phyloP scores from a whole-genome alignment of 805 yeast genomes.

The Zygoascus ofunaensis region DNA sequence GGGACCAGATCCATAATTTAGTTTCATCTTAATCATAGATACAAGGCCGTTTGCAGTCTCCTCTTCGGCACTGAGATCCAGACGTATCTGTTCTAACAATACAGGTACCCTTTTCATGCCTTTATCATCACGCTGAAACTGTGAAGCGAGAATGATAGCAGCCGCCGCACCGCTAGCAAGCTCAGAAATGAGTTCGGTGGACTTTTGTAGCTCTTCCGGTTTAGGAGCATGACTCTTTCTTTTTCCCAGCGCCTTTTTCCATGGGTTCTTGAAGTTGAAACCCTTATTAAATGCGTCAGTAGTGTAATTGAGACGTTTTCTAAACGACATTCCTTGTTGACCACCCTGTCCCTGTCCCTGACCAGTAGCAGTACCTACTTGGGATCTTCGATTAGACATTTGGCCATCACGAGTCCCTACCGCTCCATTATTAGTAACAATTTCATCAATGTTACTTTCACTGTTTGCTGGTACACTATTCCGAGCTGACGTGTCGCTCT shows the following conservation, averaged over 20 bases:
- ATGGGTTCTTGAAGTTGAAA: constrained; percentile 13
- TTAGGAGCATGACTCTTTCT: constrained; percentile 8
- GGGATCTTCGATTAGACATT: not conserved
- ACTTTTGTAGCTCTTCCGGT: constrained; percentile 22
- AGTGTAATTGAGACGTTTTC: constrained; percentile 13
- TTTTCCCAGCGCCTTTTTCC: constrained; percentile 6
- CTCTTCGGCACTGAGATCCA: constrained; percentile 38
- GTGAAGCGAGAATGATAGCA: constrained; percentile 56
- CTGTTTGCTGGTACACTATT: not conserved
- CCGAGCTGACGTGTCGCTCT: not conserved
- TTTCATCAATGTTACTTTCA: not conserved
- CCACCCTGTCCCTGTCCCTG: no score
- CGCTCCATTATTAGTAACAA: not conserved
- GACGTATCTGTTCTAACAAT: constrained; percentile 60
- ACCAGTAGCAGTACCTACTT: not conserved
- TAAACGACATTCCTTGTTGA: not conserved
- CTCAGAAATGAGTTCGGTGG: constrained; percentile 37
- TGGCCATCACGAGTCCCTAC: not conserved
- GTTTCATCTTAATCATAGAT: constrained; percentile 50
- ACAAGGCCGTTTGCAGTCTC: constrained; percentile 1
- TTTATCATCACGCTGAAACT: constrained; percentile 61
- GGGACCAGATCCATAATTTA: constrained; percentile 86
- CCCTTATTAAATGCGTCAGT: constrained; percentile 1
- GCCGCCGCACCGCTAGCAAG: constrained; percentile 29
- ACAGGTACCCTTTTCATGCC: constrained; percentile 66